Evolutionary conservation across 257 asterid genomes (phyloP).

Genomic region (Schizonepeta tenuifolia): DNA sequence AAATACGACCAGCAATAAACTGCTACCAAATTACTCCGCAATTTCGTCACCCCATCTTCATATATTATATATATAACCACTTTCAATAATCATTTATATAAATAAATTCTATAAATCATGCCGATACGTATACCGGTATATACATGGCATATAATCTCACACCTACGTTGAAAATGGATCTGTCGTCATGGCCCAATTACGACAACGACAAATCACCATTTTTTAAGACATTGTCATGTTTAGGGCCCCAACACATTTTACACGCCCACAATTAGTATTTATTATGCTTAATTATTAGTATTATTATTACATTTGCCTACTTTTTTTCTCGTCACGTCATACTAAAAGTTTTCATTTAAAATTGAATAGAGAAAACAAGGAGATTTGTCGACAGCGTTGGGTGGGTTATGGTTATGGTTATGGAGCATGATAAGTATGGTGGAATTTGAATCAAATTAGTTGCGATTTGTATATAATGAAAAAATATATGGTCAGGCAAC

Average conservation of each 20-base stretch:
- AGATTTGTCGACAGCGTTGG: not conserved
- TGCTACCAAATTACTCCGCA: not conserved
- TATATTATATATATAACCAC: not conserved
- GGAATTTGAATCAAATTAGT: no score
- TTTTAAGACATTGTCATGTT: not conserved
- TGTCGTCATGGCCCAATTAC: conserved; percentile 21
- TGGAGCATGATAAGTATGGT: no score
- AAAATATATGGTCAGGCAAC: no score
- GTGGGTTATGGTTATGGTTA: no score
- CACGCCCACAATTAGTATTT: conserved; percentile 30
- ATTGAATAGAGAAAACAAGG: not conserved
- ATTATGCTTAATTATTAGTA: not conserved
- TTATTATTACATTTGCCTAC: not conserved
- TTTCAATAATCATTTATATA: not conserved
- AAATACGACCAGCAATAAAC: not conserved
- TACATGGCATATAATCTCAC: not conserved
- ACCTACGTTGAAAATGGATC: not conserved
- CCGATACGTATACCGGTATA: no score
- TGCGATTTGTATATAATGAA: no score
- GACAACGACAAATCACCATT: conserved; percentile 18
- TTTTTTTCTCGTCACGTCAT: not conserved
- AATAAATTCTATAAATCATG: no score
- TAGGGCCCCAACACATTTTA: conserved; percentile 31
- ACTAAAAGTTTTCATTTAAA: not conserved
- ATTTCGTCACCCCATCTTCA: not conserved